Evolutionary conservation across 768 basidiomycete species (phyloP), one percentile per base, ranked within the genome.

Genomic region (Hydnomerulius pinastri): DNA sequence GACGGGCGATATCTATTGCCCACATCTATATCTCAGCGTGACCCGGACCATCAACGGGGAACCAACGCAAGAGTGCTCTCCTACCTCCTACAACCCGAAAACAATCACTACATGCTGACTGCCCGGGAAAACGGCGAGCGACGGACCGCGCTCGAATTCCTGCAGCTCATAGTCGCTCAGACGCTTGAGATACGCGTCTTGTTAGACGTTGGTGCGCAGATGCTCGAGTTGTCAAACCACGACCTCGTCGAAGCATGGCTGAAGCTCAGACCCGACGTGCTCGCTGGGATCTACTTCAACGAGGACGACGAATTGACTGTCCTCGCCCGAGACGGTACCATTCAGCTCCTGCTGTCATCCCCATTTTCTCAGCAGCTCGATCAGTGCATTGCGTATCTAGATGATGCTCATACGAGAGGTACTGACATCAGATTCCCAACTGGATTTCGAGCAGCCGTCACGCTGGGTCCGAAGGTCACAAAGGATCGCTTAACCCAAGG

Each of bases 161-260:
- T 78, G 17, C 13, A 56, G 1, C 48, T 64, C 17, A 15, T 82
- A 4, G 66, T 69, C 10, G n/a, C 48, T 1, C 70, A 77, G 53
- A 46, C 46, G 1, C 74, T 72, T 4, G 59, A 66, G n/a, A 67
- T 81, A 23, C 69, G 68, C 20, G 78, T 82, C 6, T 60, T 82
- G 17, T 61, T 82, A 13, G 80, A 82, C 37, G 79, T 82, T 11
- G 81, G 80, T 3, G 80, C 80, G 0, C 80, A 82, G 52, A 77
- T 83, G 64, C 63, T 82, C 8, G 80, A 82, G 37, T 63, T 79
- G 48, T 60, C 68, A 20, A 82, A 80, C 51, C 28, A 56, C 2
- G 64, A 76, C 21, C 44, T 82, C 4, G 76, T 69, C 2, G 30
- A 46, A 17, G 36, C 56, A 2, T 82, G 81, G 82, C 60, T 82